Evolutionary conservation across 2,329 filamentous ascomycete species (phyloP).

Genomic region (Stachybotrys chartarum): DNA sequence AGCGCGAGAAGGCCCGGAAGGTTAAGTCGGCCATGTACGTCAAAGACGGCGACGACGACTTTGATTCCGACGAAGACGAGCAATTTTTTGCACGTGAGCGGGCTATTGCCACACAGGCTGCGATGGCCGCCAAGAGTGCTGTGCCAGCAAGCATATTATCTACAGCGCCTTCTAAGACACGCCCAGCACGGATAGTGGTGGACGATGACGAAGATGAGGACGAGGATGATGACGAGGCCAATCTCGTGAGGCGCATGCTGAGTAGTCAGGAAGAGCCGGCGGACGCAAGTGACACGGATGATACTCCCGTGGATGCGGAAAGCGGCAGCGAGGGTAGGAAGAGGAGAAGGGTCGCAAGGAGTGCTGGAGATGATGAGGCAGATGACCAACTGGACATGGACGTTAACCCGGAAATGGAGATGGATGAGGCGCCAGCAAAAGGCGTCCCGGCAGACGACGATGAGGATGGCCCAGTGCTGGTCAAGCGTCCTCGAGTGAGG

Average conservation of each 20-base stretch:
- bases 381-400: slow-evolving; percentile 11
- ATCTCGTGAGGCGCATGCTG: slow-evolving; percentile 12
- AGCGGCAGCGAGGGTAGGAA: slow-evolving; percentile 29
- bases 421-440: slow-evolving; percentile 7
- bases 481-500: slow-evolving; percentile 36
- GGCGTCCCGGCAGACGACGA: slow-evolving; percentile 18
- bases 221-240: slow-evolving; percentile 16
- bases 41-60: slow-evolving; percentile 79
- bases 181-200: slow-evolving; percentile 12
- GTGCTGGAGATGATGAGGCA: slow-evolving; percentile 11
- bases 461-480: slow-evolving; percentile 15
- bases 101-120: slow-evolving; percentile 47
- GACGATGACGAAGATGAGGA: slow-evolving; percentile 18
- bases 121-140: slow-evolving; percentile 23
- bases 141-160: slow-evolving; percentile 4
- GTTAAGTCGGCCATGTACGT: slow-evolving; percentile 84
- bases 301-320: slow-evolving; percentile 19
- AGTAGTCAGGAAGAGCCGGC: slow-evolving; percentile 14
- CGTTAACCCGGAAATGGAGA: slow-evolving; percentile 19
- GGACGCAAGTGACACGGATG: slow-evolving; percentile 17
- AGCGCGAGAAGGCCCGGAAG: slow-evolving; percentile 68
- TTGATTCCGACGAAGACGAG: slow-evolving; percentile 62
- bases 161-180: slow-evolving; percentile 15
- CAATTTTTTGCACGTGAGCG: slow-evolving; percentile 72
- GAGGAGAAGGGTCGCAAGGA: slow-evolving; percentile 24